Conservation (phyloP, 2,329 filamentous ascomycete genomes). For the Ploettnerulaceae sp. region DNA sequence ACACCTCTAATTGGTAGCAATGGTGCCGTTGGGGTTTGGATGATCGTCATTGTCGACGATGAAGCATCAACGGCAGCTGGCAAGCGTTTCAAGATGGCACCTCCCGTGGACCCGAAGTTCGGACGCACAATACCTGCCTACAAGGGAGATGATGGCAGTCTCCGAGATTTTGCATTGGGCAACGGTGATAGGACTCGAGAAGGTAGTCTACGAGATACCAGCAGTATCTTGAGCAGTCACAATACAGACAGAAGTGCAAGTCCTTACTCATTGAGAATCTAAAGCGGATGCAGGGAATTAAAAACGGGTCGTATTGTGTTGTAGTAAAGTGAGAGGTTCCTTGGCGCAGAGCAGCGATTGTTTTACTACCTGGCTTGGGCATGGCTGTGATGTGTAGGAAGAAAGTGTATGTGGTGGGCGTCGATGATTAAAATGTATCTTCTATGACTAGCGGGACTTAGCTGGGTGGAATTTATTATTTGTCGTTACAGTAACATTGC, state of each 20-base stretch:
- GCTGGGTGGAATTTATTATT: too few species aligned
- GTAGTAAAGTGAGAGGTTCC: too few species aligned
- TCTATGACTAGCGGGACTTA: too few species aligned
- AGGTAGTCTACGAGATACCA: slow-evolving; percentile 10
- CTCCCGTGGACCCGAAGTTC: slow-evolving; percentile 31
- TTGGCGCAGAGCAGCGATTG: too few species aligned
- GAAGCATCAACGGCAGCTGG: slow-evolving; percentile 36
- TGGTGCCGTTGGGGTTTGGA: slow-evolving; percentile 70
- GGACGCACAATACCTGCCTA: slow-evolving; percentile 17
- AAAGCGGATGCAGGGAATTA: too few species aligned
- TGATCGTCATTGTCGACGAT: slow-evolving; percentile 69
- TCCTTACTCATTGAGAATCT: slow-evolving; percentile 25
- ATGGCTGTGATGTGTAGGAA: too few species aligned
- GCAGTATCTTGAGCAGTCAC: slow-evolving; percentile 16
- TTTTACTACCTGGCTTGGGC: too few species aligned
- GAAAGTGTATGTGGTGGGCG: too few species aligned
- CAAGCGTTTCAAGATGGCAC: slow-evolving; percentile 27
- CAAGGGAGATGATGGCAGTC: slow-evolving; percentile 18
- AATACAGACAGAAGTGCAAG: slow-evolving; percentile 22
- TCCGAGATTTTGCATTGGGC: slow-evolving; percentile 27
- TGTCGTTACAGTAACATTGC: too few species aligned
- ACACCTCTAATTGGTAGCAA: slow-evolving; percentile 65
- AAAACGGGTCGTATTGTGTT: too few species aligned
- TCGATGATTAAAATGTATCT: too few species aligned
- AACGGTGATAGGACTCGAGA: slow-evolving; percentile 17